These are phyloP conservation scores for Microcera coccophila DNA, from an alignment of 2,329 filamentous ascomycete species.

Conservation along the genomic window DNA sequence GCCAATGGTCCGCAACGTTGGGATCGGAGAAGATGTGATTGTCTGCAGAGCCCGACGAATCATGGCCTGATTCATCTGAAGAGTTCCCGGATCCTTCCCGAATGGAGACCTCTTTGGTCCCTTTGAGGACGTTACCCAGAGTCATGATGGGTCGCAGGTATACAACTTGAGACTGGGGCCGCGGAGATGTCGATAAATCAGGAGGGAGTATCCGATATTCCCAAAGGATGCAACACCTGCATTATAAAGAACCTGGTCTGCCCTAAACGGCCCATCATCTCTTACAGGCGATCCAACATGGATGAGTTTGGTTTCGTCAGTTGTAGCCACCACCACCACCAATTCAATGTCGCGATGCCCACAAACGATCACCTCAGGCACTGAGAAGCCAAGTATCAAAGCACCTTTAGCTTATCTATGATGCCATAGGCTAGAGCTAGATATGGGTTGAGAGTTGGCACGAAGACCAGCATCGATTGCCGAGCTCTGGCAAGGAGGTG, in stretches of 20 bases:
- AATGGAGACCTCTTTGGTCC: constrained; percentile 10
- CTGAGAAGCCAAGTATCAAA: constrained; percentile 4
- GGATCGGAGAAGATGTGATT: constrained; percentile 49
- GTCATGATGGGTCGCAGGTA: constrained; percentile 12
- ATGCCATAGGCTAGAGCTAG: background rate
- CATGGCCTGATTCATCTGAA: constrained; percentile 20
- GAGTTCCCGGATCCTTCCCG: constrained; percentile 9
- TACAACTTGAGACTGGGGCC: background rate
- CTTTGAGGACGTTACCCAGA: constrained; percentile 4
- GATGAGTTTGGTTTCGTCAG: constrained; percentile 1
- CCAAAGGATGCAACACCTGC: constrained; percentile 13
- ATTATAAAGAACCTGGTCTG: constrained; percentile 20
- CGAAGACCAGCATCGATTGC: background rate
- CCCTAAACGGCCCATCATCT: background rate
- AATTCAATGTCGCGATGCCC: constrained; percentile 24
- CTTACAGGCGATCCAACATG: background rate
- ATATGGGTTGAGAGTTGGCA: background rate
- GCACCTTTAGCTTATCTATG: constrained; percentile 1
- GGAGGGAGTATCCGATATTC: background rate
- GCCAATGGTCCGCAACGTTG: constrained; percentile 50
- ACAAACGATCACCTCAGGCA: constrained; percentile 23
- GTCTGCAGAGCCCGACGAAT: constrained; percentile 18
- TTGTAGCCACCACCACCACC: constrained; percentile 3
- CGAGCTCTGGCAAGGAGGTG: background rate
- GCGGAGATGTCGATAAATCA: constrained; percentile 14